Base-by-base conservation (phyloP, 192 early-diverging fungal genomes). In the Coemansia sp. region DNA sequence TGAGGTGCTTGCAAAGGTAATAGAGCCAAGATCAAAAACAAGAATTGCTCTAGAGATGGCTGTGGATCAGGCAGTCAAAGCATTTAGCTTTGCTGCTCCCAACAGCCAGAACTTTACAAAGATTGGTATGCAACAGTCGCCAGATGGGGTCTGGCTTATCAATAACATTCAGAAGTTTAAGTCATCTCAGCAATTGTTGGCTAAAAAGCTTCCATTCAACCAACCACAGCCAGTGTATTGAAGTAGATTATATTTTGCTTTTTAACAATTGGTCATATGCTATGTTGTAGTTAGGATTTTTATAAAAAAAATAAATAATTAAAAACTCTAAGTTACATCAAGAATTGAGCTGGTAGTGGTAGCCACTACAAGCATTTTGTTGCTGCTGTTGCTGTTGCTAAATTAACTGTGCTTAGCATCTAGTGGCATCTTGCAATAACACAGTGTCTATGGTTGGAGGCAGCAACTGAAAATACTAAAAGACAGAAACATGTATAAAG, bases 401-500 rank as follows among this genome's bases (percentile, higher is more conserved):
- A 22, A 63, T 70, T 25, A 69, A 70, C 34, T 90, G 88, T 14
- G 95, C 91, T 80, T 99, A 95, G 45, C 92, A 83, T 56, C 98
- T 80, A 5, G 98, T 90, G 2, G 98, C 98, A 75, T 99, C 98
- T 72, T 99, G 98, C 54, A 99, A 73, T 62, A 99, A 72, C 51
- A 91, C 93, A 17, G 93, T 97, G 72, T 98, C 96, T 18, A 99
- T 93, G 10, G 91, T 89, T 31, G 86, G 83, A 5, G 92, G 81
- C 2, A 94, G 94, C 38, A 99, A 71, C 61, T 92, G 89, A 25
- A 98, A 96, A 64, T 99, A 98, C 28, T 96, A 88, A 40, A 99
- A 96, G 1, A 99, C 98, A 5, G 96, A 98, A 18, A 96, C 98
- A 61, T 96, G 91, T 69, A 99, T 97, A 76, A 98, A 99, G 75